phyloP scores from a whole-genome alignment of 805 yeast genomes.

The Lipomyces chichibuensis region DNA sequence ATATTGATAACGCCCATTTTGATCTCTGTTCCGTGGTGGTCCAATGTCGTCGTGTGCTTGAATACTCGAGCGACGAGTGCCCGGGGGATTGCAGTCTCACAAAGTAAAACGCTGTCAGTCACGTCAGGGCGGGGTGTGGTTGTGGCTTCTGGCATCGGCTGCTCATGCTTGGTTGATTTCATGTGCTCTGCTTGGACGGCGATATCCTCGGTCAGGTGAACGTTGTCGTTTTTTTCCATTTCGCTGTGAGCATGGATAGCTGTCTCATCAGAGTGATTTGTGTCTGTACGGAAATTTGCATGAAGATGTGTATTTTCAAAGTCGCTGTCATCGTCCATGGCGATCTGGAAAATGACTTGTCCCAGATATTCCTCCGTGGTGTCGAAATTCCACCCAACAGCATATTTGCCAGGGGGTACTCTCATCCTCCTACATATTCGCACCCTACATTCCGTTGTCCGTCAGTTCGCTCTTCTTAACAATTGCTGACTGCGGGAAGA shows the following conservation, averaged over 20 bases:
- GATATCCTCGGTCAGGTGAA: not conserved
- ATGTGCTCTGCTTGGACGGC: too few relatives aligned
- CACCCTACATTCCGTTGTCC: constrained; percentile 4
- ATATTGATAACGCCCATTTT: not conserved
- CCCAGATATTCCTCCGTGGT: constrained; percentile 11
- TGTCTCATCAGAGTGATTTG: not conserved
- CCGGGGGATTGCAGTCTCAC: not conserved
- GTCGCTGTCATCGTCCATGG: not conserved
- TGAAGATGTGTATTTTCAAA: not conserved
- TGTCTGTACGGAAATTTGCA: not conserved
- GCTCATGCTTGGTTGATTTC: not conserved
- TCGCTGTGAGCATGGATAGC: not conserved
- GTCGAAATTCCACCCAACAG: not conserved
- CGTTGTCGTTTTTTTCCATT: not conserved
- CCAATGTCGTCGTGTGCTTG: not conserved
- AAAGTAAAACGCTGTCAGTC: not conserved
- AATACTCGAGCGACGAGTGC: not conserved
- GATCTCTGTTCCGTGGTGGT: not conserved
- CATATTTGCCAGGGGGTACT: constrained; percentile 16
- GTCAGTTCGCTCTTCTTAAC: not conserved
- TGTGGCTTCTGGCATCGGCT: not conserved
- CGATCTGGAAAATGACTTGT: constrained; percentile 1
- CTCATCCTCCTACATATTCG: constrained; percentile 8
- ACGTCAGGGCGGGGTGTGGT: too few relatives aligned
- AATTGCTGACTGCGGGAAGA: not conserved